Evolutionary conservation across 768 basidiomycete genomes (phyloP).

Genomic region (Termitomyces sp.): DNA sequence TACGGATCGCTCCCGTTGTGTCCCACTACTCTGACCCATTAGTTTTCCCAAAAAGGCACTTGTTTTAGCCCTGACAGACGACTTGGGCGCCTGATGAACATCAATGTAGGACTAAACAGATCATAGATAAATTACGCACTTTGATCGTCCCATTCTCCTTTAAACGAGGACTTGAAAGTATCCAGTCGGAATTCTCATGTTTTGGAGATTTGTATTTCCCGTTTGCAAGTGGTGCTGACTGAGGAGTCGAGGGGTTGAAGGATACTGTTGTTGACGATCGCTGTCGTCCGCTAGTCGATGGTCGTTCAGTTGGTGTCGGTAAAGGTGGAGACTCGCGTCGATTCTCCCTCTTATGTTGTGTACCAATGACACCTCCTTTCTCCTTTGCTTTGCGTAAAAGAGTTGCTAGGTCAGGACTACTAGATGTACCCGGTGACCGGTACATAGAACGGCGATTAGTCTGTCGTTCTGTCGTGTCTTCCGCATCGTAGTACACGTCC

Average conservation of each 20-base stretch:
- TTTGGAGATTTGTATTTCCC: constrained; percentile 27
- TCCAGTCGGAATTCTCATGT: constrained; percentile 38
- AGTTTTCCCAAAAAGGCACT: constrained; percentile 79
- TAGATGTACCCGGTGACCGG: constrained; percentile 83
- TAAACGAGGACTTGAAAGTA: constrained; percentile 43
- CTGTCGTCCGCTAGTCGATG: constrained; percentile 29
- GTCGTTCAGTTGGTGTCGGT: constrained; percentile 36
- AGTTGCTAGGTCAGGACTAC: constrained; percentile 89
- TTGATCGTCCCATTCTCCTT: constrained; percentile 47
- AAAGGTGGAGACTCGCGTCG: constrained; percentile 41
- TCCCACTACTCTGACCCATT: constrained; percentile 52
- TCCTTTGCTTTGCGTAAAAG: constrained; percentile 83
- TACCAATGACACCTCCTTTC: constrained; percentile 42
- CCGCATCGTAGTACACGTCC: constrained; percentile 62
- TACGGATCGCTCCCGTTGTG: constrained; percentile 28
- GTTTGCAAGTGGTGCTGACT: constrained; percentile 31
- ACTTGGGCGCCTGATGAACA: constrained; percentile 42
- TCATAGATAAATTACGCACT: constrained; percentile 31
- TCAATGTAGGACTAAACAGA: constrained; percentile 3
- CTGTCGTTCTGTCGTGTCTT: constrained; percentile 61
- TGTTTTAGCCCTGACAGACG: constrained; percentile 75
- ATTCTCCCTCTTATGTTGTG: constrained; percentile 29
- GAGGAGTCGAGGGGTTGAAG: constrained; percentile 22
- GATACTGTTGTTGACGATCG: constrained; percentile 42
- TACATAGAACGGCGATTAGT: constrained; percentile 84